Conservation (phyloP, 306 rosid genomes). For the Senna tora region DNA sequence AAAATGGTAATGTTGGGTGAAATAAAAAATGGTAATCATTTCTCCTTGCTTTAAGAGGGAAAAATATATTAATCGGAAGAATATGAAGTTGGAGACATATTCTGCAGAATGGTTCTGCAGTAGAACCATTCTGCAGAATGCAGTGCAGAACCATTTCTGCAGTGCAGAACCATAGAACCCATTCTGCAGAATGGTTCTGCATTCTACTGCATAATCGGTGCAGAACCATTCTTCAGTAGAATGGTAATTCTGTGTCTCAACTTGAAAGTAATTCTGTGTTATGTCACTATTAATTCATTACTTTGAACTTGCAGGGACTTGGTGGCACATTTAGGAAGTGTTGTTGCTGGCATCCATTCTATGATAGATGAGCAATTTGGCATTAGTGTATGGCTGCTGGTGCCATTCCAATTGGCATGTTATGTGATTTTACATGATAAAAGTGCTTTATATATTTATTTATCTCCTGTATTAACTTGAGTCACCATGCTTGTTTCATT, state of each 20-base stretch:
- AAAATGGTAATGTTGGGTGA: too few species aligned
- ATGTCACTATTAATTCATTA: slow-evolving; percentile 28
- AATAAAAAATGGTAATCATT: too few species aligned
- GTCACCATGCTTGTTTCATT: slow-evolving; percentile 28
- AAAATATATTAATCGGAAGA: too few species aligned
- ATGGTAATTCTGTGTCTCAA: neutral
- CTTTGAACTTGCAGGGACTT: slow-evolving; percentile 65
- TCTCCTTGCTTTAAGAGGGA: too few species aligned
- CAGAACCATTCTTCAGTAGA: too few species aligned
- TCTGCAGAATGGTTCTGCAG: too few species aligned
- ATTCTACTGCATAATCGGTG: too few species aligned
- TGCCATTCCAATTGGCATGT: slow-evolving; percentile 88
- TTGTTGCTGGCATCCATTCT: slow-evolving; percentile 89
- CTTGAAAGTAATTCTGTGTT: neutral
- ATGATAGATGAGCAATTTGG: slow-evolving; percentile 99
- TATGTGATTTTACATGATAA: slow-evolving; percentile 2
- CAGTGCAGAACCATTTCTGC: too few species aligned
- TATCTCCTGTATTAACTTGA: slow-evolving; percentile 16
- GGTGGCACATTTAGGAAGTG: slow-evolving; percentile 69
- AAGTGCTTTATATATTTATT: neutral
- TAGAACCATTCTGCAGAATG: too few species aligned
- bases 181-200: too few species aligned
- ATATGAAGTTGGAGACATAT: too few species aligned
- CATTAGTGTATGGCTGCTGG: slow-evolving; percentile 98
- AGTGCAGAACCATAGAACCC: too few species aligned